Evolutionary conservation across 2,329 filamentous ascomycete genomes (phyloP), one percentile per base, ranked within the genome.

Genomic region (Venturia asperata): DNA sequence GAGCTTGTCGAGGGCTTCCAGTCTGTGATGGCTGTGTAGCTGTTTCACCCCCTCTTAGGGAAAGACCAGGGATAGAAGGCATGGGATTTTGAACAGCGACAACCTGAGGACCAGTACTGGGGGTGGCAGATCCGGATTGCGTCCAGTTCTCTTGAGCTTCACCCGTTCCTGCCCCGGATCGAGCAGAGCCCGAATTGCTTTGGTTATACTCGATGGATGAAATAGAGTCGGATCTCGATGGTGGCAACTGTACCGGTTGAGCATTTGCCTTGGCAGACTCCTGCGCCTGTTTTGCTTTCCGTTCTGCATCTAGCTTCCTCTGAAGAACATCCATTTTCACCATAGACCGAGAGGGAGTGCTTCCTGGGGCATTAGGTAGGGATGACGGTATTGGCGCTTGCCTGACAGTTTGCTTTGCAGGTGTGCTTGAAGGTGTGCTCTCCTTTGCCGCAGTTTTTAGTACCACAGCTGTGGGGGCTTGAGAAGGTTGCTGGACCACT

Each of bases 271-370:
- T 52, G 21, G 63, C 45, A 27, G 37, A 21, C 11, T 56, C 47
- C 37, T 47, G 43, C 5, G 21, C 47, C 34, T 47, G 42, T 24
- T 52, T 37, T 52, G 41, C 43, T 43, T 63, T 52, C 11, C 45
- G 47, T 47, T 56, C 52, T 19, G 37, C 63, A 41, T 56, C 42
- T 34, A 64, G n/a, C 15, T 58, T 64, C 15, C 63, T 47, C 27
- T 41, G n/a, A 15, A 64, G 49, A 27, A 41, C 63, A 43, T 63
- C 61, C 45, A 39, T 47, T 30, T 63, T 63, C 60, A 62, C 60
- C 60, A 42, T 42, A 27, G 60, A 27, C 5, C 39, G 60, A 17
- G 42, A 42, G 2, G 61, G 45, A 15, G 61, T 52, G 30, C 34
- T 63, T 17, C 24, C 30, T 17, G 30, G 43, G 15, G 61, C 42